These are phyloP conservation scores for Podila minutissima DNA, from an alignment of 192 early-diverging fungal genomes.

Conservation along the genomic window DNA sequence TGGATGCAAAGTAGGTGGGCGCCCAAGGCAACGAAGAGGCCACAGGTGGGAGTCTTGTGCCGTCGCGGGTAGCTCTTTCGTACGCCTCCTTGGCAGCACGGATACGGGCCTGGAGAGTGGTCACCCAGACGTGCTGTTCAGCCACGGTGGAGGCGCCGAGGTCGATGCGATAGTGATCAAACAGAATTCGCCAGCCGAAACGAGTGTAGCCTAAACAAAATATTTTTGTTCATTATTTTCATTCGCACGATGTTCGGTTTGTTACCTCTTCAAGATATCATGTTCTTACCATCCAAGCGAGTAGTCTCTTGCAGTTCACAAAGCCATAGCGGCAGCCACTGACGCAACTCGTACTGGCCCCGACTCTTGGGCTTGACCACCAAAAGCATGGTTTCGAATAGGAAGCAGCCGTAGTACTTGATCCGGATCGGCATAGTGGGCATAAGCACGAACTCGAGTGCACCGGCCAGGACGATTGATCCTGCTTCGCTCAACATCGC, in stretches of 20 bases:
- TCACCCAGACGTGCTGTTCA: conserved; percentile 68
- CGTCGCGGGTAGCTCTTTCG: conserved; percentile 4
- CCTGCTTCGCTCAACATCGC: conserved; percentile 43
- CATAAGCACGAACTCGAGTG: conserved; percentile 56
- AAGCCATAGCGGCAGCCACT: conserved; percentile 74
- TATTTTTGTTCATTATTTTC: background rate
- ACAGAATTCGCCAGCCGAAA: conserved; percentile 43
- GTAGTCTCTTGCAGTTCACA: conserved; percentile 65
- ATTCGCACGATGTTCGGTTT: background rate
- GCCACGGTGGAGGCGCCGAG: conserved; percentile 62
- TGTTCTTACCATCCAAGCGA: conserved; percentile 24
- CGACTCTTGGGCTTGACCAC: conserved; percentile 63
- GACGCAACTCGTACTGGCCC: conserved; percentile 61
- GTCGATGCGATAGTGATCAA: conserved; percentile 55
- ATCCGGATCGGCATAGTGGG: conserved; percentile 42
- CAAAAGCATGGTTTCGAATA: conserved; percentile 69
- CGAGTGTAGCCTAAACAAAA: conserved; percentile 28
- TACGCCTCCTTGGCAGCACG: conserved; percentile 39
- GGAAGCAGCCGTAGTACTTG: conserved; percentile 69
- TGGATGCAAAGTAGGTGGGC: background rate
- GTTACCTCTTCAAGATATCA: background rate
- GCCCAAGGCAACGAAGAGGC: conserved; percentile 10
- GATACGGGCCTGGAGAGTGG: conserved; percentile 57
- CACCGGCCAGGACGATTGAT: conserved; percentile 54
- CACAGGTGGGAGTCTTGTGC: conserved; percentile 4